These are phyloP conservation scores for Isatis lusitanica DNA, from an alignment of 441 rosid species.

Conservation along the genomic window DNA sequence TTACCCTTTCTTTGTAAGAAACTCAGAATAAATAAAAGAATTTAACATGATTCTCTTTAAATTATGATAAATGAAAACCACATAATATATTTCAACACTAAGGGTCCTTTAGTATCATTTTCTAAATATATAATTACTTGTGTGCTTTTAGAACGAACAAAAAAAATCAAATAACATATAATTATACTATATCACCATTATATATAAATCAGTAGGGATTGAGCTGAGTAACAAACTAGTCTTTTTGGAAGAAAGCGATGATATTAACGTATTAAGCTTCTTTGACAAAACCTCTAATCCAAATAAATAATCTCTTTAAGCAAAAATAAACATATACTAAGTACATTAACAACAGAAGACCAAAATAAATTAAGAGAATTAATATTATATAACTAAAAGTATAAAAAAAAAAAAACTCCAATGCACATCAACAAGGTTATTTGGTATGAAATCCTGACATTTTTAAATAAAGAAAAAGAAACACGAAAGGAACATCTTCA, in stretches of 20 bases:
- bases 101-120: not conserved
- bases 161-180: not conserved
- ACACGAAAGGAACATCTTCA: constrained; percentile 23
- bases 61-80: too few relatives aligned
- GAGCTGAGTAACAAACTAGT: not conserved
- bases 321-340: not conserved
- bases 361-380: not conserved
- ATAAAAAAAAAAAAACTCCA: too few relatives aligned
- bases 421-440: not conserved
- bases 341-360: not conserved
- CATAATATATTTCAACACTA: not conserved
- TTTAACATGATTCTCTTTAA: too few relatives aligned
- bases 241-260: not conserved
- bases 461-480: not conserved
- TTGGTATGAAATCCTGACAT: constrained; percentile 13
- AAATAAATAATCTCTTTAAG: not conserved
- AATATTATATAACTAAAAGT: not conserved
- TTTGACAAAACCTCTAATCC: not conserved
- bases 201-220: not conserved
- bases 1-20: too few relatives aligned
- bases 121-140: not conserved
- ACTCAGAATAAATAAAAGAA: too few relatives aligned
- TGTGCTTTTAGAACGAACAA: too few relatives aligned
- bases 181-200: not conserved
- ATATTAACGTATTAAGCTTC: not conserved